Conservation (phyloP, 2,329 filamentous ascomycete species). For the Sporothrix humicola region DNA sequence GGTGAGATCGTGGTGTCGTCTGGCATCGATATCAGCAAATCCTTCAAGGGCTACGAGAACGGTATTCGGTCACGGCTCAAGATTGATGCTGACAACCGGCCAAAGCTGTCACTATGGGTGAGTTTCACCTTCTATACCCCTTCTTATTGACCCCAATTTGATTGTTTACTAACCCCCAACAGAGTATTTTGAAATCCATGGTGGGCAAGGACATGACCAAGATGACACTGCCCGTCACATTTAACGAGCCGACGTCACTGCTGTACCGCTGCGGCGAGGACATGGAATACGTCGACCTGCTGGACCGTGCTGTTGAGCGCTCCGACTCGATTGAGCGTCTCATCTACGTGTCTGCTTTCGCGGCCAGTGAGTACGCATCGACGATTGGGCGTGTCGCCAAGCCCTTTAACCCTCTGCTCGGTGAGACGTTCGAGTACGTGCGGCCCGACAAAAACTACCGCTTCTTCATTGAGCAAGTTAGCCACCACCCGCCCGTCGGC, state of each 20-base stretch:
- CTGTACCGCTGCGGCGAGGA: constrained; percentile 95
- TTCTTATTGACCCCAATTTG: neutral
- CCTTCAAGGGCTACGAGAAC: constrained; percentile 91
- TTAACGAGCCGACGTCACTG: constrained; percentile 96
- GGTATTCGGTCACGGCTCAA: constrained; percentile 79
- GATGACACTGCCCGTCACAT: constrained; percentile 97
- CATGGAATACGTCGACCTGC: constrained; percentile 94
- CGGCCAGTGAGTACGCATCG: constrained; percentile 94
- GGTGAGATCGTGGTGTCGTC: constrained; percentile 52
- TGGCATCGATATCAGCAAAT: constrained; percentile 70
- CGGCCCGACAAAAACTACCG: constrained; percentile 96
- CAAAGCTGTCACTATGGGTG: constrained; percentile 96
- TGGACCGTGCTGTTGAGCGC: constrained; percentile 86
- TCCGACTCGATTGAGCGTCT: constrained; percentile 87
- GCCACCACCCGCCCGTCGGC: constrained; percentile 93
- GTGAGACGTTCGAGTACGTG: constrained; percentile 96
- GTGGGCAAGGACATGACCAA: constrained; percentile 99
- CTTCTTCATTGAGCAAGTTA: constrained; percentile 98
- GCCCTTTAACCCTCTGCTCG: constrained; percentile 94
- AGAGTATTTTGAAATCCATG: constrained; percentile 97
- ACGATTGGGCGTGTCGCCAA: constrained; percentile 97
- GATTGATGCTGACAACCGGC: constrained; percentile 89
- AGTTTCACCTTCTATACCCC: constrained; percentile 44
- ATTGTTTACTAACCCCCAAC: constrained; percentile 46
- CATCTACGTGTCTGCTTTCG: constrained; percentile 94